Evolutionary conservation across 202 grass and related monocot genomes (phyloP).

Genomic region (Bolboschoenoplectus hybrid): DNA sequence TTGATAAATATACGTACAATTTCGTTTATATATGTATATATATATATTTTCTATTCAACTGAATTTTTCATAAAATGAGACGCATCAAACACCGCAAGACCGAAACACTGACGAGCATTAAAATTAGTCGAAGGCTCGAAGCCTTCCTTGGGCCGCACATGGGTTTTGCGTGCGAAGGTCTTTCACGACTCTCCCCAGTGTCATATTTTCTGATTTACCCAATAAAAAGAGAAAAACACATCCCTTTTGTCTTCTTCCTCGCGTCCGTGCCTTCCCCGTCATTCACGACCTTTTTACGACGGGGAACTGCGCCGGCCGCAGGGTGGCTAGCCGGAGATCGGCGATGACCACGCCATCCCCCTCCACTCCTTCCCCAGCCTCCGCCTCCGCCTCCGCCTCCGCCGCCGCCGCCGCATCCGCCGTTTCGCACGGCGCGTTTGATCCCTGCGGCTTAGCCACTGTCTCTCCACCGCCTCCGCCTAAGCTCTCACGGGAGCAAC

Average conservation of each 20-base stretch:
- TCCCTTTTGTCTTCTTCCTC: neutral
- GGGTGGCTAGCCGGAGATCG: slow-evolving; percentile 37
- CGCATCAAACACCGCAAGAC: no score
- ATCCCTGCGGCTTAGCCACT: slow-evolving; percentile 38
- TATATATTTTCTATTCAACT: no score
- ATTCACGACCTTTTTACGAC: slow-evolving; percentile 24
- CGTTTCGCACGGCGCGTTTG: slow-evolving; percentile 12
- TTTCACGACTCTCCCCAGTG: no score
- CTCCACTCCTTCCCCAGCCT: slow-evolving; percentile 34
- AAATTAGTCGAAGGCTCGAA: no score
- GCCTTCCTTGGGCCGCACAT: no score
- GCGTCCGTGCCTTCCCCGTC: neutral
- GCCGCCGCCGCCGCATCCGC: slow-evolving; percentile 44
- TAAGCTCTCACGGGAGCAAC: slow-evolving; percentile 29
- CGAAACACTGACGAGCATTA: no score
- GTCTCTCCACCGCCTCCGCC: slow-evolving; percentile 21
- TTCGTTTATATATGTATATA: no score
- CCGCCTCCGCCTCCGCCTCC: slow-evolving; percentile 43
- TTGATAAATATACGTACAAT: no score
- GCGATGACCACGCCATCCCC: slow-evolving; percentile 44
- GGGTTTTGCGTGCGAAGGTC: no score
- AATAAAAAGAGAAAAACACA: neutral
- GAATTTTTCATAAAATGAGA: no score
- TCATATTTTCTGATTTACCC: neutral
- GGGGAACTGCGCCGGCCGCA: slow-evolving; percentile 53